Base-by-base conservation (phyloP, 73 alveolate genomes). In the Strombidium stylifer region DNA sequence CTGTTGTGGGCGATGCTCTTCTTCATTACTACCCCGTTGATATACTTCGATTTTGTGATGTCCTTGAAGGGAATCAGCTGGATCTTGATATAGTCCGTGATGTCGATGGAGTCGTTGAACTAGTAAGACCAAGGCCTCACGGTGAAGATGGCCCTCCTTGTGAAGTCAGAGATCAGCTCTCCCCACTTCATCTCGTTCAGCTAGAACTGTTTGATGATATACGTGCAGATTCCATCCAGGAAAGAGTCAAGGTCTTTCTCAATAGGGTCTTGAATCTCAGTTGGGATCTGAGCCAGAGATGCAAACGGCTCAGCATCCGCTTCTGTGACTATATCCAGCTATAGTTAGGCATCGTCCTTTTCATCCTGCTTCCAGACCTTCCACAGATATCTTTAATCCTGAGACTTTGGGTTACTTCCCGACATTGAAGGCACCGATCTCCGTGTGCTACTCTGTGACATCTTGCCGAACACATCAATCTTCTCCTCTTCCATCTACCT, bases 101-200 rank as follows among this genome's bases (percentile, higher is more conserved):
- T 59, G 51, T 92, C 82, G 89, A 88, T 75, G 15, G 84, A 64
- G 69, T 92, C 98, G 34, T 82, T 77, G 31, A 91, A 53, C 35
- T 65, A 52, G 16, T 87, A 45, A 19, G 91, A 59, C 8, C 92
- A 84, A 0, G 95, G 89, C 48, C 86, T 76, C 45, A 92, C 81
- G 59, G 57, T 59, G 28, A 51, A 59, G 1, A 87, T 86, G 20
- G 88, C 90, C 39, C 39, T 68, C 14, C 42, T 6, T 3, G 56
- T 72, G 47, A 68, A 76, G 40, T 76, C 74, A 10, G 31, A 30
- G 10, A 76, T 40, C 24, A 50, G 49, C 12, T 16, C 27, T 1
- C 65, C 57, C 86, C 86, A 73, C n/a, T 58, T 60, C 6, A 45
- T 51, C 11, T 37, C 14, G 31, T 64, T 65, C 8, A 64, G 41